Percentiles rank a stretch among this genome's conserved stretches.
phyloP scores from a whole-genome alignment of 208 protist genomes.

The Wallacemonas collosoma region DNA sequence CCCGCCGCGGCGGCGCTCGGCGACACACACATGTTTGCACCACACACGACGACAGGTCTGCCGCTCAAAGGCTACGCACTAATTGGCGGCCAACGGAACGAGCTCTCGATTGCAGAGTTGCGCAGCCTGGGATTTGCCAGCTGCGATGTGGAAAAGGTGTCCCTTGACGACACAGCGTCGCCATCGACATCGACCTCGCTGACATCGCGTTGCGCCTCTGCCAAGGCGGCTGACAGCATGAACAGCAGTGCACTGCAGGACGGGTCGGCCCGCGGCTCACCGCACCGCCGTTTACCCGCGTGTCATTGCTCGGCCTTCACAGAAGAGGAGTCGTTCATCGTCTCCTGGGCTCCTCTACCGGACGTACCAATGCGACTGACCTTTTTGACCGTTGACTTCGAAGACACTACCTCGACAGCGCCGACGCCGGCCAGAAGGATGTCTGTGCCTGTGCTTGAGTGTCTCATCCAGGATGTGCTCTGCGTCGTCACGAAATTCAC shows the following conservation, averaged over 20 bases:
- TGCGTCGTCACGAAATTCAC: conserved; percentile 47
- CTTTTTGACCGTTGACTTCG: conserved; percentile 33
- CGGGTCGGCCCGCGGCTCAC: background rate
- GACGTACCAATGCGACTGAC: conserved; percentile 66
- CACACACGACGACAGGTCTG: background rate
- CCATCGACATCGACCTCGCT: background rate
- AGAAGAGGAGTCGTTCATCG: conserved; percentile 28
- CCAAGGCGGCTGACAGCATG: background rate
- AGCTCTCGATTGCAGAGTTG: conserved; percentile 36
- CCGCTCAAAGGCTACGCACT: conserved; percentile 17
- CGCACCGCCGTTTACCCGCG: background rate
- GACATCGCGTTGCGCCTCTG: background rate
- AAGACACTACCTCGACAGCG: conserved; percentile 4
- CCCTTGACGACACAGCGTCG: conserved; percentile 9
- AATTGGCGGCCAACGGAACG: background rate
- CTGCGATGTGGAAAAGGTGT: conserved; percentile 29
- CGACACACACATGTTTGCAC: conserved; percentile 8
- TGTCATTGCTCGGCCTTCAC: conserved; percentile 1
- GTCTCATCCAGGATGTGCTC: conserved; percentile 56
- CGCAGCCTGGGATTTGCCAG: conserved; percentile 29
- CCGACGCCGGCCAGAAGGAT: conserved; percentile 12
- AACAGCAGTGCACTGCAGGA: background rate
- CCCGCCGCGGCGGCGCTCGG: background rate
- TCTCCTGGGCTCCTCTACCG: conserved; percentile 39
- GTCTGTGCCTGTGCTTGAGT: conserved; percentile 63